Conservation (phyloP, 306 rosid genomes). For the Vigna trinervia region DNA sequence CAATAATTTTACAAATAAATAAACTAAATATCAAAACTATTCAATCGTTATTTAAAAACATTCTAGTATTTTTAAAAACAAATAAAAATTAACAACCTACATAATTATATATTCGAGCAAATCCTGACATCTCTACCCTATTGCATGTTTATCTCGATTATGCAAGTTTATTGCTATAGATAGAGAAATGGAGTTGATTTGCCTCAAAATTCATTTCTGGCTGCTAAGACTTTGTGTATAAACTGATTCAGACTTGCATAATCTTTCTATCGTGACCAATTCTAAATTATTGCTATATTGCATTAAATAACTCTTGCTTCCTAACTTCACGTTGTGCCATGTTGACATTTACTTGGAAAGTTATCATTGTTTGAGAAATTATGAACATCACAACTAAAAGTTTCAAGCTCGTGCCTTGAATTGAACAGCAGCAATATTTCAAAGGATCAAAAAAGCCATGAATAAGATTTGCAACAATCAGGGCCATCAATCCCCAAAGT, state of each 20-base stretch:
- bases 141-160: background rate
- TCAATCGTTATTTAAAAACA: no score
- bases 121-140: no score
- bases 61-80: no score
- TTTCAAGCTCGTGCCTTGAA: constrained; percentile 33
- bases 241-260: background rate
- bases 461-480: constrained; percentile 21
- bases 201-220: background rate
- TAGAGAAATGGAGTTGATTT: background rate
- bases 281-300: background rate
- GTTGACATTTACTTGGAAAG: background rate
- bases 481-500: constrained; percentile 34
- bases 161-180: background rate
- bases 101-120: no score
- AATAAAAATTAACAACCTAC: no score
- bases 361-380: background rate
- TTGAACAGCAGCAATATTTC: constrained; percentile 18
- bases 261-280: background rate
- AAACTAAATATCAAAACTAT: no score
- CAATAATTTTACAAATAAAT: no score
- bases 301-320: constrained; percentile 4
- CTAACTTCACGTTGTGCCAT: background rate
- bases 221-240: no score
- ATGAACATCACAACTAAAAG: background rate
- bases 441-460: constrained; percentile 16